phyloP scores from a whole-genome alignment of 2,329 filamentous ascomycete genomes.

The Dothiorella sarmentorum region DNA sequence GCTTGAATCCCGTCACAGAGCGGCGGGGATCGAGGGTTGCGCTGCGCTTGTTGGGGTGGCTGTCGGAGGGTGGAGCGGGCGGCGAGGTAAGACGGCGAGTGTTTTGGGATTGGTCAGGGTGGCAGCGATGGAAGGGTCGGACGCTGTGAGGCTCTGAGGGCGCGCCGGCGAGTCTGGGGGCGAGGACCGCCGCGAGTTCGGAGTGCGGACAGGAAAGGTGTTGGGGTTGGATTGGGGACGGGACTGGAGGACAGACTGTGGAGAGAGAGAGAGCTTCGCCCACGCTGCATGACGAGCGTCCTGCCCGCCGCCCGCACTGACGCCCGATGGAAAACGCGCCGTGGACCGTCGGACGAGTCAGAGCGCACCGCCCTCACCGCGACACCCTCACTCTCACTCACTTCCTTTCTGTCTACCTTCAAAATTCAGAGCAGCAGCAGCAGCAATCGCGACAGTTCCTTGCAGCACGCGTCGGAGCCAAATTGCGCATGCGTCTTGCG shows the following conservation, averaged over 20 bases:
- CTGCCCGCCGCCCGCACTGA: not conserved
- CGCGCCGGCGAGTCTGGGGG: constrained; percentile 10
- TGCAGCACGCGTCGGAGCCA: constrained; percentile 1
- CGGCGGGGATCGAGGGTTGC: constrained; percentile 5
- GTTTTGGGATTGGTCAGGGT: too few relatives aligned
- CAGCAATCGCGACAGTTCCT: not conserved
- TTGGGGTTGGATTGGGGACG: not conserved
- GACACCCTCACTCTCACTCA: constrained; percentile 2
- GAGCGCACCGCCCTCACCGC: not conserved
- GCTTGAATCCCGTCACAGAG: constrained; percentile 3
- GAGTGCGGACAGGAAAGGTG: not conserved
- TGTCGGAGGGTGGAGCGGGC: not conserved
- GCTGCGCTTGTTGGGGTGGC: not conserved
- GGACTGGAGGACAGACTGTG: constrained; percentile 12
- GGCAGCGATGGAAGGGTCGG: not conserved
- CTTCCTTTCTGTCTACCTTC: not conserved
- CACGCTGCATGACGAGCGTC: constrained; percentile 7
- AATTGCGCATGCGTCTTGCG: not conserved
- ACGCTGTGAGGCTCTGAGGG: not conserved
- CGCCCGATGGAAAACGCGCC: constrained; percentile 4
- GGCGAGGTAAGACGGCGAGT: not conserved
- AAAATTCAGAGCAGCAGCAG: not conserved
- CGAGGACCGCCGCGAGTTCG: constrained; percentile 8
- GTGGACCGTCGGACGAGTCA: too few relatives aligned
- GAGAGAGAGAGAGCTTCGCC: constrained; percentile 17